A percentile compares a stretch with the other conserved stretches of the same genome.
Conservation (phyloP, 1,284 basidiomycete genomes). For the Ustilago nuda region DNA sequence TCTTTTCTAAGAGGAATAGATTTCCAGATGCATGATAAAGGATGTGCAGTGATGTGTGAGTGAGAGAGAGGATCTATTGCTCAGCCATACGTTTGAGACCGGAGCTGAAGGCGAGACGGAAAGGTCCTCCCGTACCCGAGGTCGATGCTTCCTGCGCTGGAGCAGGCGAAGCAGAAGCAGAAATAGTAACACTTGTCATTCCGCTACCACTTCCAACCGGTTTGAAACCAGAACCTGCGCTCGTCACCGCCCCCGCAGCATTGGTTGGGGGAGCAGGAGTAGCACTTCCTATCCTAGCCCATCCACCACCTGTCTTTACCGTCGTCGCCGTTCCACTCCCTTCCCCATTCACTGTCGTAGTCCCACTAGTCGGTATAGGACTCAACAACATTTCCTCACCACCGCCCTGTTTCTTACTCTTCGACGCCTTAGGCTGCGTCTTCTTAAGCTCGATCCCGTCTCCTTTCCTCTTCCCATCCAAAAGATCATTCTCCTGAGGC, state of each 20-base stretch:
- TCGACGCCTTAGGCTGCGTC: background rate
- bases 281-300: conserved; percentile 44
- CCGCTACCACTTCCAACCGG: conserved; percentile 9
- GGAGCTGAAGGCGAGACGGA: conserved; percentile 25
- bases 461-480: conserved; percentile 27
- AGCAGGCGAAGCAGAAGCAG: conserved; percentile 5
- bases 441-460: conserved; percentile 34
- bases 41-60: background rate
- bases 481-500: conserved; percentile 62
- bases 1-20: background rate
- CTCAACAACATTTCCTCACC: conserved; percentile 18
- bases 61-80: background rate
- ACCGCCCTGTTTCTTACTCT: conserved; percentile 9
- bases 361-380: conserved; percentile 1
- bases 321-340: conserved; percentile 3
- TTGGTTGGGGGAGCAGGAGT: conserved; percentile 22
- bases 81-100: conserved; percentile 37
- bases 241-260: background rate
- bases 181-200: conserved; percentile 1
- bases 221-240: conserved; percentile 12
- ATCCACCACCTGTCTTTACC: conserved; percentile 30
- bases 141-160: conserved; percentile 1
- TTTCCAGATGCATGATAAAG: background rate
- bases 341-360: conserved; percentile 9
- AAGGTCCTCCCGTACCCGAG: conserved; percentile 7